These are phyloP conservation scores for Sanghuangporus sanghuang DNA, from an alignment of 1,284 basidiomycete species.

Conservation along the genomic window DNA sequence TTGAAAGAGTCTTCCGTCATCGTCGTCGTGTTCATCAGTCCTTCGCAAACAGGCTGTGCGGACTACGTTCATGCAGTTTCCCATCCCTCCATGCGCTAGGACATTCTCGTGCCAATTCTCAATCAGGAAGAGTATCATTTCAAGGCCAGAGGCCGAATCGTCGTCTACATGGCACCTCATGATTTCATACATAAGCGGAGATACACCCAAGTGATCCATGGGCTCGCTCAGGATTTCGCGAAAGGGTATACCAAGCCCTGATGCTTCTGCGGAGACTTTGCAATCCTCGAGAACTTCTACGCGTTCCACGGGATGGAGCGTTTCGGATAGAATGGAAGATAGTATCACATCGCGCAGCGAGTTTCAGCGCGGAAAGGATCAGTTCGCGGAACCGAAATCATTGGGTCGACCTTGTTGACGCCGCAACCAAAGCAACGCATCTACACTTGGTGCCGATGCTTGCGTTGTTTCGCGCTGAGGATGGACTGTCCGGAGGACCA, in stretches of 20 bases:
- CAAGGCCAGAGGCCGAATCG: slow-evolving; percentile 2
- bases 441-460: too few species aligned
- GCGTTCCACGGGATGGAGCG: background rate
- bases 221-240: slow-evolving; percentile 14
- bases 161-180: slow-evolving; percentile 9
- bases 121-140: slow-evolving; percentile 10
- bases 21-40: slow-evolving; percentile 4
- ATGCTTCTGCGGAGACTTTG: slow-evolving; percentile 1
- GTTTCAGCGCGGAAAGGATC: slow-evolving; percentile 8
- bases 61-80: slow-evolving; percentile 3
- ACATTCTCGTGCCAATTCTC: slow-evolving; percentile 12
- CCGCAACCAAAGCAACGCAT: too few species aligned
- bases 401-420: too few species aligned
- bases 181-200: slow-evolving; percentile 14
- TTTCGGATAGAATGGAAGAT: slow-evolving; percentile 8
- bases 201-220: slow-evolving; percentile 11
- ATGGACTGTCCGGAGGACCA: too few species aligned
- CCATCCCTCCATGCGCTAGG: slow-evolving; percentile 1
- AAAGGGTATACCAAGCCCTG: slow-evolving; percentile 12
- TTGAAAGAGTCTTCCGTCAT: slow-evolving; percentile 12
- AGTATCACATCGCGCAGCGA: slow-evolving; percentile 11
- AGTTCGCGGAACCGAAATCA: background rate
- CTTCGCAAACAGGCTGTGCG: slow-evolving; percentile 12
- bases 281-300: slow-evolving; percentile 9
- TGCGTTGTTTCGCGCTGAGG: too few species aligned